phyloP scores from a whole-genome alignment of 306 rosid species.

The Phaseolus lunatus region DNA sequence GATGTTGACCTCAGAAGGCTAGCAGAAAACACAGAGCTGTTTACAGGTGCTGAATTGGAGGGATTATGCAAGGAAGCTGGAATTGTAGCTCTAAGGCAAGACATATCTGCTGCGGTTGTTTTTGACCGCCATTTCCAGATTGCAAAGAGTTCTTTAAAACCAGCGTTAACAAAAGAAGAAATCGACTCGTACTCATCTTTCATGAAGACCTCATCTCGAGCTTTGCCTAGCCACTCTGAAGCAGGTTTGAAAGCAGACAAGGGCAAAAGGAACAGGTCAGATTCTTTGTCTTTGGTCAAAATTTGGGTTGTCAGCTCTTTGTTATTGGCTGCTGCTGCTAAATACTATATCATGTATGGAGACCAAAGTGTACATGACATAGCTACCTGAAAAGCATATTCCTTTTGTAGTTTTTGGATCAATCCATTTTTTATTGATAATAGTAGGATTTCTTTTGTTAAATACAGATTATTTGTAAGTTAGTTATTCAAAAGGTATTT shows the following conservation, averaged over 20 bases:
- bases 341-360: constrained; percentile 45
- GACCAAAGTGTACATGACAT: constrained; percentile 42
- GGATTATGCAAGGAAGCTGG: constrained; percentile 91
- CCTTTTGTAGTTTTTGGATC: not conserved
- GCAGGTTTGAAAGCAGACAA: constrained; percentile 27
- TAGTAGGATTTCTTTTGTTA: not conserved
- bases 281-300: constrained; percentile 46
- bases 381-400: constrained; percentile 48
- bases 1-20: constrained; percentile 74
- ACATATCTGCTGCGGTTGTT: constrained; percentile 67
- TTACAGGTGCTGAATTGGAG: constrained; percentile 93
- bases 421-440: constrained; percentile 7
- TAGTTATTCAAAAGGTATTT: not conserved
- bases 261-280: constrained; percentile 20
- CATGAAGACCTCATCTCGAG: constrained; percentile 57
- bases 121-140: constrained; percentile 70
- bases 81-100: constrained; percentile 81
- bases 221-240: constrained; percentile 40
- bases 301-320: constrained; percentile 50
- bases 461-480: not conserved
- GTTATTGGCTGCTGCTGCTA: constrained; percentile 51
- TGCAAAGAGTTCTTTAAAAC: constrained; percentile 69
- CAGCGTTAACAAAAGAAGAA: constrained; percentile 64
- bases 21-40: constrained; percentile 79
- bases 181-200: constrained; percentile 64